A percentile compares a stretch with the other conserved stretches of the same genome.
Evolutionary conservation across 2,329 filamentous ascomycete genomes (phyloP).

Genomic region (Arthrobotrys pseudoclavata): DNA sequence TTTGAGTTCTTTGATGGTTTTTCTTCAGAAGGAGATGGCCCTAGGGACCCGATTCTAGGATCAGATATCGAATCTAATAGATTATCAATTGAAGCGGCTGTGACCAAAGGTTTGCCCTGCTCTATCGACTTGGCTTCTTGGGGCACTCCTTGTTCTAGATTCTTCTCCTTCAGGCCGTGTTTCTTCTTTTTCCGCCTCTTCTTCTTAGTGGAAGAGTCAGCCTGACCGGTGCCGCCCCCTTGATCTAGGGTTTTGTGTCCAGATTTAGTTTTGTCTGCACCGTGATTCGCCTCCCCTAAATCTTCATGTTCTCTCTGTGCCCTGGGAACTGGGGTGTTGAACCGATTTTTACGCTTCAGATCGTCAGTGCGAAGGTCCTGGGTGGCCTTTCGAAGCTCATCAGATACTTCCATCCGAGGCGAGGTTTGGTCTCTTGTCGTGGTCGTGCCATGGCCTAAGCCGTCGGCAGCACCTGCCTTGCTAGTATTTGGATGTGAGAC

Average conservation of each 20-base stretch:
- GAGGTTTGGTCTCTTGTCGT: not conserved
- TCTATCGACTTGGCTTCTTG: not conserved
- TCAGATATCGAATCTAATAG: constrained; percentile 15
- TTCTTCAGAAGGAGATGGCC: not conserved
- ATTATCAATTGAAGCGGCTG: not conserved
- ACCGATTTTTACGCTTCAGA: not conserved
- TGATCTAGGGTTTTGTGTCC: not conserved
- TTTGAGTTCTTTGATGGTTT: constrained; percentile 17
- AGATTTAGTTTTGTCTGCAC: not conserved
- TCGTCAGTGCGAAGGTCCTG: not conserved
- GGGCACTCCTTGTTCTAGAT: not conserved
- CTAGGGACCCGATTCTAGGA: not conserved
- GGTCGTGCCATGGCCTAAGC: not conserved
- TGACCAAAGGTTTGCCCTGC: not conserved
- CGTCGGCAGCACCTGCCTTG: not conserved
- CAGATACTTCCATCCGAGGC: not conserved
- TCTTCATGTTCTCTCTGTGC: not conserved
- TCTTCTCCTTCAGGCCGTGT: too few relatives aligned
- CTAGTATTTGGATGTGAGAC: not conserved
- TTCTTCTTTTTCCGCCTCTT: constrained; percentile 5
- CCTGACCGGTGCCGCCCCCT: too few relatives aligned
- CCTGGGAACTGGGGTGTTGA: too few relatives aligned
- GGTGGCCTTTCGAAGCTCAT: not conserved
- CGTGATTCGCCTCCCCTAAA: too few relatives aligned
- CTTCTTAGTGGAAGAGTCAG: not conserved